Conservation (phyloP, 495 filamentous ascomycete species). For the Podospora australis region DNA sequence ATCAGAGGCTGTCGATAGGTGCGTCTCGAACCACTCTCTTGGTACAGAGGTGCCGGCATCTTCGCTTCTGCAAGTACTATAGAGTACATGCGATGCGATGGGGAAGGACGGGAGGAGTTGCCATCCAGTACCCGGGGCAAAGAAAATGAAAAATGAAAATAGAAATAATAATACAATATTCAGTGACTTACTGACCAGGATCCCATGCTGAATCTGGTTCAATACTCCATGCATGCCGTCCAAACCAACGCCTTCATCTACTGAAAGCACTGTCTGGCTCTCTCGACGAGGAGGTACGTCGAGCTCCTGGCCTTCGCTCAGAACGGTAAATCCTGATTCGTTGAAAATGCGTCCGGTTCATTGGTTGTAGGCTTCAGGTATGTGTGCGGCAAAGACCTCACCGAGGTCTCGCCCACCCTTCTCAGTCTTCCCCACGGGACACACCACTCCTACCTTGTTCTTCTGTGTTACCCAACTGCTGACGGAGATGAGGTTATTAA, state of each 20-base stretch:
- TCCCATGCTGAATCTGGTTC: too few species aligned
- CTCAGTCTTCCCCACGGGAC: constrained; percentile 4
- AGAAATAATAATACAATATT: neutral
- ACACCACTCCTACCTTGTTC: neutral
- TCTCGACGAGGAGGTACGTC: too few species aligned
- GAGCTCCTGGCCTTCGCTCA: too few species aligned
- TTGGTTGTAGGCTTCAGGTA: neutral
- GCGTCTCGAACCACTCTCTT: neutral
- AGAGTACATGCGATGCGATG: too few species aligned
- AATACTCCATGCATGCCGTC: too few species aligned
- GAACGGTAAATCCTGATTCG: neutral
- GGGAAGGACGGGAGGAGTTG: too few species aligned
- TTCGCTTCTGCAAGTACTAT: too few species aligned
- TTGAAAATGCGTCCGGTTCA: neutral
- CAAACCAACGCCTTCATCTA: too few species aligned
- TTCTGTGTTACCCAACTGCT: neutral
- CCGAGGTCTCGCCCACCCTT: constrained; percentile 4
- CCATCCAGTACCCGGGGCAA: too few species aligned
- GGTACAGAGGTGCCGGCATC: neutral
- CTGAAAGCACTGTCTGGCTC: too few species aligned
- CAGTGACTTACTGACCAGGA: too few species aligned
- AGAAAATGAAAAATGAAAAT: neutral
- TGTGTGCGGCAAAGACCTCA: constrained; percentile 5
- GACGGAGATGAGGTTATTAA: constrained; percentile 2
- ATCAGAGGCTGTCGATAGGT: neutral